Evolutionary conservation across 129 eudicot genomes (phyloP).

Genomic region (Sambucus nigra): DNA sequence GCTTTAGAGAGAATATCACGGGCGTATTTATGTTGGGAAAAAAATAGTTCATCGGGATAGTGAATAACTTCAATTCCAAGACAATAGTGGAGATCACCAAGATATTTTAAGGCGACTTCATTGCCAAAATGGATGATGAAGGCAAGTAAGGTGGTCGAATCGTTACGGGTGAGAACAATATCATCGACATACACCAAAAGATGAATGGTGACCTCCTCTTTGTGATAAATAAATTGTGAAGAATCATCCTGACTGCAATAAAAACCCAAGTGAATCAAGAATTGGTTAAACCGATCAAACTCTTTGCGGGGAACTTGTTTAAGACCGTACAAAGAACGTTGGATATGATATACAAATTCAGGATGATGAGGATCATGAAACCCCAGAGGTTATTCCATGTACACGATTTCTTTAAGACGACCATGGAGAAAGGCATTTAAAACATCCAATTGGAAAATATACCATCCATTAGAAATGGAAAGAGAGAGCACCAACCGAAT

Average conservation of each 20-base stretch:
- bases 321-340: conserved; percentile 1
- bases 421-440: conserved; percentile 6
- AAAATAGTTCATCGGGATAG: too few species aligned
- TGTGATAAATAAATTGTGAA: conserved; percentile 6
- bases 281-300: neutral
- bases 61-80: too few species aligned
- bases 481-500: neutral
- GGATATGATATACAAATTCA: neutral
- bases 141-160: neutral
- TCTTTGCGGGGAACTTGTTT: conserved; percentile 9
- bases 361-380: neutral
- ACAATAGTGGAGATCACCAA: too few species aligned
- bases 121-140: too few species aligned
- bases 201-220: neutral
- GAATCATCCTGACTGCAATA: neutral
- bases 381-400: neutral
- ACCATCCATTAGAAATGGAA: neutral
- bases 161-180: neutral
- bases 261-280: conserved; percentile 1
- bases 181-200: conserved; percentile 12
- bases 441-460: conserved; percentile 3
- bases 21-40: too few species aligned
- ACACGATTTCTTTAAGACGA: neutral
- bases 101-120: too few species aligned
- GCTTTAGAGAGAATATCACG: too few species aligned